phyloP scores from a whole-genome alignment of 2,329 filamentous ascomycete genomes.

The Neoascochyta sp. region DNA sequence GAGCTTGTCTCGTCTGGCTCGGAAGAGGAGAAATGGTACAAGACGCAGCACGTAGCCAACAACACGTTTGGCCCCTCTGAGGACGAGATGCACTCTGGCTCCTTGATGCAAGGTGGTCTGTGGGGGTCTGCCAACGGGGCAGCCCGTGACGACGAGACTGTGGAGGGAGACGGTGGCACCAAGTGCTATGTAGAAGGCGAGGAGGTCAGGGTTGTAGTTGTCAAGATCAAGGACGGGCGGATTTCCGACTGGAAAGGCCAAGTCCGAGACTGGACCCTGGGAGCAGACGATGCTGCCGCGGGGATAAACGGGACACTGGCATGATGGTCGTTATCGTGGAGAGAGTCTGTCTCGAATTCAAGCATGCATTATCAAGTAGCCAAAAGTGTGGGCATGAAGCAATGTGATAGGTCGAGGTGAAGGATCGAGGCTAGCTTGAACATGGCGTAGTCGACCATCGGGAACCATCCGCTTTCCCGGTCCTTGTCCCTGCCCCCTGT shows the following conservation, averaged over 20 bases:
- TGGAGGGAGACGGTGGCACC: conserved; percentile 47
- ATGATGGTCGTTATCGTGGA: too few species aligned
- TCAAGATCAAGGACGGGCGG: conserved; percentile 76
- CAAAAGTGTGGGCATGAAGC: too few species aligned
- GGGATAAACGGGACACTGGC: too few species aligned
- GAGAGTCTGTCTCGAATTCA: too few species aligned
- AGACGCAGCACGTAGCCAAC: conserved; percentile 79
- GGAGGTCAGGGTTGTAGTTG: conserved; percentile 82
- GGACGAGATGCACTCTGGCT: conserved; percentile 27
- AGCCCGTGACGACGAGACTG: conserved; percentile 42
- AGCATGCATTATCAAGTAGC: too few species aligned
- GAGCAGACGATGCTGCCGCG: too few species aligned
- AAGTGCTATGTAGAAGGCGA: conserved; percentile 73
- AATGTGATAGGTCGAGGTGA: too few species aligned
- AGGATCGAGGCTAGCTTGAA: too few species aligned
- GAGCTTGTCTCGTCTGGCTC: conserved; percentile 67
- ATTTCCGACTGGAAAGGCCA: conserved; percentile 96
- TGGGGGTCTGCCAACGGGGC: conserved; percentile 51
- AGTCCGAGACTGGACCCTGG: conserved; percentile 68
- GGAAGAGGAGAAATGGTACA: conserved; percentile 81
- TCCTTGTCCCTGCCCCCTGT: too few species aligned
- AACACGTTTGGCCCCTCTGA: conserved; percentile 68
- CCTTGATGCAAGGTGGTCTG: conserved; percentile 35
- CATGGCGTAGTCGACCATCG: too few species aligned
- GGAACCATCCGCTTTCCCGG: too few species aligned